Evolutionary conservation across 2,329 filamentous ascomycete species (phyloP).

Genomic region (Exophiala oligosperma): DNA sequence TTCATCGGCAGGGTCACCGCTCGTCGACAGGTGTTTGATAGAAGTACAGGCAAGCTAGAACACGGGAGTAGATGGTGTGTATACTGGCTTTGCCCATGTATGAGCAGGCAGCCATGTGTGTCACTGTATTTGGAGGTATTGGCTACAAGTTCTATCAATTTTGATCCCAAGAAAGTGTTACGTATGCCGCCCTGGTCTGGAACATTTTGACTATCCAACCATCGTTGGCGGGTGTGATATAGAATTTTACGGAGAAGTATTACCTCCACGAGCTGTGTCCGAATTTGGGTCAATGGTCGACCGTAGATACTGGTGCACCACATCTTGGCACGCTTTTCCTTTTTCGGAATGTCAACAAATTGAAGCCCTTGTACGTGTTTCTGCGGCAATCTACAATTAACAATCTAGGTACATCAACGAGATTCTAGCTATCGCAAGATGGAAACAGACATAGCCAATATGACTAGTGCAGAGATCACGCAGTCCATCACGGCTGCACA

Average conservation of each 20-base stretch:
- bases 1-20: background rate
- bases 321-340: background rate
- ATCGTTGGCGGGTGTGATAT: too few relatives aligned
- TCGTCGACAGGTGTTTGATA: too few relatives aligned
- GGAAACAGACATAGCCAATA: slow-evolving; percentile 19
- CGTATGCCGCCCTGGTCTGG: background rate
- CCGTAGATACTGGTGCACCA: background rate
- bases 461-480: slow-evolving; percentile 19
- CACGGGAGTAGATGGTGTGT: too few relatives aligned
- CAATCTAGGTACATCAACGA: background rate
- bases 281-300: too few relatives aligned
- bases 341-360: background rate
- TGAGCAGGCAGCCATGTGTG: background rate
- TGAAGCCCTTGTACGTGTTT: background rate
- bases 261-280: background rate
- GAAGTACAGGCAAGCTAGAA: too few relatives aligned
- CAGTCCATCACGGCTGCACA: slow-evolving; percentile 47
- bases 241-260: too few relatives aligned
- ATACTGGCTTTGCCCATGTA: too few relatives aligned
- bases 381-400: background rate
- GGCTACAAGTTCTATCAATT: too few relatives aligned
- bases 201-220: too few relatives aligned
- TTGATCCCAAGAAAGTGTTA: too few relatives aligned
- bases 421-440: slow-evolving; percentile 16
- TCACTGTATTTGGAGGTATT: background rate